A percentile compares a stretch with the other conserved stretches of the same genome.
These are phyloP conservation scores for Mangifera indica DNA, from an alignment of 345 rosid species.

Conservation along the genomic window DNA sequence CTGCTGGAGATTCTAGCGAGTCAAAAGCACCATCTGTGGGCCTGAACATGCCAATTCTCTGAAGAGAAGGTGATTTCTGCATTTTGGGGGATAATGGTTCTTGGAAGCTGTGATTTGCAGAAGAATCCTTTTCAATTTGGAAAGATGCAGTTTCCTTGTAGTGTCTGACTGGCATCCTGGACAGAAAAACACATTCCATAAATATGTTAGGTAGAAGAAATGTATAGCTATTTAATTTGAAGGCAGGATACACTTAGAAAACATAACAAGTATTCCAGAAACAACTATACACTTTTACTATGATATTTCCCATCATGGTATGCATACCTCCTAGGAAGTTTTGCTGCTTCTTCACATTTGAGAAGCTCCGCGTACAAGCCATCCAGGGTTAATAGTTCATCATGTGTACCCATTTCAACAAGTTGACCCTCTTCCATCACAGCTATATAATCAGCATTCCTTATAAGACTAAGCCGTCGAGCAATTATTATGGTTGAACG, in stretches of 20 bases:
- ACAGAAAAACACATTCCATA: conserved; percentile 24
- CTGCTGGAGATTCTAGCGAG: conserved; percentile 69
- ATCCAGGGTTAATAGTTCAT: conserved; percentile 66
- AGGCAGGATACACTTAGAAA: conserved; percentile 8
- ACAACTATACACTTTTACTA: conserved; percentile 16
- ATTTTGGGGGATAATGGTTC: conserved; percentile 88
- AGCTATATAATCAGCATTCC: conserved; percentile 93
- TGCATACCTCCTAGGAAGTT: conserved; percentile 93
- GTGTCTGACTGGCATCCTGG: conserved; percentile 88
- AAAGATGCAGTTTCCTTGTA: conserved; percentile 63
- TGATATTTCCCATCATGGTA: conserved; percentile 12
- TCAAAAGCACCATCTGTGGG: conserved; percentile 58
- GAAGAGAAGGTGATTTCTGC: conserved; percentile 93
- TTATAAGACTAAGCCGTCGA: conserved; percentile 84
- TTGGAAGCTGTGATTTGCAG: conserved; percentile 77
- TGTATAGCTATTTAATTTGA: background rate
- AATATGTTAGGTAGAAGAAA: conserved; percentile 16
- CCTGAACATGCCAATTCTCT: conserved; percentile 58
- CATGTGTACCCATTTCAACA: conserved; percentile 98
- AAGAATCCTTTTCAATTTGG: conserved; percentile 88
- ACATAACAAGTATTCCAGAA: conserved; percentile 4
- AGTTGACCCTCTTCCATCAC: conserved; percentile 99
- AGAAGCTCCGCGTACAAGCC: conserved; percentile 92
- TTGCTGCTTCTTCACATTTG: conserved; percentile 93
- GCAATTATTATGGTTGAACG: conserved; percentile 97